phyloP scores from a whole-genome alignment of 2,329 filamentous ascomycete genomes.

The Paecilomyces sp. region DNA sequence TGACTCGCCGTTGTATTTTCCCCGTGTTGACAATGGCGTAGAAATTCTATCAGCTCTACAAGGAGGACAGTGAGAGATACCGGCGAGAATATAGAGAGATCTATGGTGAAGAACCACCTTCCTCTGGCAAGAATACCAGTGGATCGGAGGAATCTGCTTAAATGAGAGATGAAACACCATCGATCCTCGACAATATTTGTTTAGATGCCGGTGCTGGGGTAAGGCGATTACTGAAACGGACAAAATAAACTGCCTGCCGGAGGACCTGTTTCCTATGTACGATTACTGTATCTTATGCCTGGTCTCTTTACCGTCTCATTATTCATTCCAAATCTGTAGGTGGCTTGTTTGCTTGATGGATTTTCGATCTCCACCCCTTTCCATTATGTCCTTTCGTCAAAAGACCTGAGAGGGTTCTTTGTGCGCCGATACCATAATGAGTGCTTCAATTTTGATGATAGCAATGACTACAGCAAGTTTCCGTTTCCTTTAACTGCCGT shows the following conservation, averaged over 20 bases:
- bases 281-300: not conserved
- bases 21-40: not conserved
- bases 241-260: not conserved
- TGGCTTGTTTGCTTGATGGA: not conserved
- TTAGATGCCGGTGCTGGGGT: not conserved
- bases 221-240: not conserved
- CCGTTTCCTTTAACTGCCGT: not conserved
- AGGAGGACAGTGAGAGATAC: conserved; percentile 26
- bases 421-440: not conserved
- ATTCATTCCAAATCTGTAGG: not conserved
- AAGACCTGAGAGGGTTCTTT: not conserved
- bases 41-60: conserved; percentile 18
- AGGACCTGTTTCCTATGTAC: not conserved
- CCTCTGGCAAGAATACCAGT: not conserved
- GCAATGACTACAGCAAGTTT: not conserved
- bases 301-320: not conserved
- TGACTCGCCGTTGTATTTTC: not conserved
- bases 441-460: not conserved
- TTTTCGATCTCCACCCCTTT: not conserved
- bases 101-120: conserved; percentile 23
- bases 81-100: conserved; percentile 25
- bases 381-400: not conserved
- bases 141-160: not conserved
- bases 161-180: not conserved
- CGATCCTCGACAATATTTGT: not conserved